A percentile compares a stretch with the other conserved stretches of the same genome.
phyloP scores from a whole-genome alignment of 164 flowering plant species.

The Sextonia rubra region DNA sequence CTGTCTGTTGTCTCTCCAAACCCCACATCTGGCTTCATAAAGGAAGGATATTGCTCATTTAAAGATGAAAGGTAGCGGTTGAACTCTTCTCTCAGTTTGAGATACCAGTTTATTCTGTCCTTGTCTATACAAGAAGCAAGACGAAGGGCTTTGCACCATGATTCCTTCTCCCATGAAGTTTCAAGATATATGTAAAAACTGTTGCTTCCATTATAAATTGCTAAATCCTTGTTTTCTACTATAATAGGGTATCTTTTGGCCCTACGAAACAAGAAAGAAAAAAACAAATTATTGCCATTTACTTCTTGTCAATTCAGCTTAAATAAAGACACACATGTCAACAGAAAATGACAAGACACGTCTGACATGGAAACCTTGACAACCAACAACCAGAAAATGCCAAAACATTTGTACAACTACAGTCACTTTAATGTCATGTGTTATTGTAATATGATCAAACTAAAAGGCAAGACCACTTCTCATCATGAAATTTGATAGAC shows the following conservation, averaged over 20 bases:
- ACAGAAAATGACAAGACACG: not conserved
- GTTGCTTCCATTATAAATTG: constrained; percentile 51
- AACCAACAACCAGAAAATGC: too few relatives aligned
- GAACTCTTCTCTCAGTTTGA: constrained; percentile 54
- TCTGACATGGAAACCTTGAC: too few relatives aligned
- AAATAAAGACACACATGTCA: too few relatives aligned
- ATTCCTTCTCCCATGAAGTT: constrained; percentile 95
- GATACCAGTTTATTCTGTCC: constrained; percentile 43
- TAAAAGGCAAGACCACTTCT: too few relatives aligned
- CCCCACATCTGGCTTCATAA: constrained; percentile 56
- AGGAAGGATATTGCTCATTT: constrained; percentile 63
- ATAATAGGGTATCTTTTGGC: constrained; percentile 83
- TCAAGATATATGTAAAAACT: constrained; percentile 62
- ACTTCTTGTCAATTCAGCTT: too few relatives aligned
- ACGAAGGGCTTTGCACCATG: constrained; percentile 97
- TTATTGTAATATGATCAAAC: too few relatives aligned
- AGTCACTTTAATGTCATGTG: too few relatives aligned
- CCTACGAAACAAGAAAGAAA: constrained; percentile 37
- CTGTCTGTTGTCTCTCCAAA: constrained; percentile 39
- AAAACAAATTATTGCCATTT: not conserved
- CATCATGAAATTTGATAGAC: too few relatives aligned
- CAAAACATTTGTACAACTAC: too few relatives aligned
- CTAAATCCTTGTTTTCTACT: constrained; percentile 56
- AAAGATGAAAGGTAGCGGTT: constrained; percentile 52
- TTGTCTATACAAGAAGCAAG: constrained; percentile 61